phyloP scores from a whole-genome alignment of 2,329 filamentous ascomycete genomes.

The Arthrobotrys sphaeroides region DNA sequence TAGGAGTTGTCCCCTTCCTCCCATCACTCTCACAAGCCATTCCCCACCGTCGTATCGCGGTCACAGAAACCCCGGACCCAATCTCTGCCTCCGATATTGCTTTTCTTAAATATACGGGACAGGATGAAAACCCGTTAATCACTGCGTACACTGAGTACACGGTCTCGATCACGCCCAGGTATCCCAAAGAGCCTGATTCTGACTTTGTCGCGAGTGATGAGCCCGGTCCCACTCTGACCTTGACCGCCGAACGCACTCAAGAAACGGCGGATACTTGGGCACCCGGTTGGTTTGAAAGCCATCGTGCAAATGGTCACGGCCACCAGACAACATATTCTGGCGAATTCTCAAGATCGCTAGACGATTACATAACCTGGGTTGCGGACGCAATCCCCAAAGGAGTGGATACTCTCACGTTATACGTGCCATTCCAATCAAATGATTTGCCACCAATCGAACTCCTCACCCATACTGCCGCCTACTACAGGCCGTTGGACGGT shows the following conservation, averaged over 20 bases:
- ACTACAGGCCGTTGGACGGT: neutral
- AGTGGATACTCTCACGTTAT: neutral
- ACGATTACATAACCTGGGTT: neutral
- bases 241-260: neutral
- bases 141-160: too few species aligned
- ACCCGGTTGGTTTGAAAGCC: neutral
- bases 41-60: too few species aligned
- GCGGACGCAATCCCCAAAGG: neutral
- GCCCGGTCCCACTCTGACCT: neutral
- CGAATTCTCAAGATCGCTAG: too few species aligned
- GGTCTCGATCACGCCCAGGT: too few species aligned
- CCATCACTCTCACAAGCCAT: too few species aligned
- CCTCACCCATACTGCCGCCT: neutral
- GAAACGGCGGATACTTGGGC: neutral
- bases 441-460: neutral
- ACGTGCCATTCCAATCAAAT: neutral
- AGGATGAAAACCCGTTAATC: too few species aligned
- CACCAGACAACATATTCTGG: neutral
- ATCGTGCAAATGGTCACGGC: neutral
- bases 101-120: too few species aligned
- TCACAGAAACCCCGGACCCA: too few species aligned
- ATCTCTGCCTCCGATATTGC: too few species aligned
- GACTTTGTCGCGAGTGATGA: neutral
- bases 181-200: neutral
- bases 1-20: too few species aligned